Base-by-base conservation (phyloP, 192 early-diverging fungal species). In the Podila epicladia region DNA sequence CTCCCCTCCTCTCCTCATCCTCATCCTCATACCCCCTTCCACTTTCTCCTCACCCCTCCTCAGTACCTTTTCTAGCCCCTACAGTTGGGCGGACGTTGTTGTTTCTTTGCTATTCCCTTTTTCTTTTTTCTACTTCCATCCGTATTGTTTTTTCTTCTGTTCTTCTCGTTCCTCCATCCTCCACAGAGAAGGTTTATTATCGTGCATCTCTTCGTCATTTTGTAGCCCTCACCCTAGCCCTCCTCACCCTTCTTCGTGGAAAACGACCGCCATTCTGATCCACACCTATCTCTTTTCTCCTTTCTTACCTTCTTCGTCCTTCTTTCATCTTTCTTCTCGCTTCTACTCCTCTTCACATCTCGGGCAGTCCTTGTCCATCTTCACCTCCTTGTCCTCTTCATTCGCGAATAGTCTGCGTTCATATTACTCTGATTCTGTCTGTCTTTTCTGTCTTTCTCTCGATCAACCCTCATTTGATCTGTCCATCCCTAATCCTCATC, bases 121-220 rank as follows among this genome's bases (percentile, higher is more conserved):
- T n/a, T 13, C 19, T 58, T 45, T 49, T 58, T 45, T 64, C 63
- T 24, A 45, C 35, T 7, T 22, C 59, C 41, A 13, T 59, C 37
- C 67, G 58, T 60, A 69, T 45, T 32, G 57, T 37, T 69, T 37
- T 29, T 58, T 28, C 4, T 58, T 8, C 22, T 19, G 29, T 29
- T 26, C n/a, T 28, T 58, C 22, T 29, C 28, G 4, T 28, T 58
- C 28, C 57, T 58, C 55, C 11, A 5, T 58, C 55, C n/a, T n/a
- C 57, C 24, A 28, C 3, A 29, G 55, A 63, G 71, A 72, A 65
- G 71, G 71, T 72, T 72, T 65, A 72, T 72, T 72, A 72, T 72
- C 71, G 71, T 63, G 41, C 41, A 17, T 41, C 3, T 45, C 41
- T 45, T 45, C 13, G 11, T 45, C 41, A 45, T 45, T 45, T 45